These are phyloP conservation scores for Fusarium succisae DNA, from an alignment of 2,329 filamentous ascomycete genomes.

Conservation along the genomic window DNA sequence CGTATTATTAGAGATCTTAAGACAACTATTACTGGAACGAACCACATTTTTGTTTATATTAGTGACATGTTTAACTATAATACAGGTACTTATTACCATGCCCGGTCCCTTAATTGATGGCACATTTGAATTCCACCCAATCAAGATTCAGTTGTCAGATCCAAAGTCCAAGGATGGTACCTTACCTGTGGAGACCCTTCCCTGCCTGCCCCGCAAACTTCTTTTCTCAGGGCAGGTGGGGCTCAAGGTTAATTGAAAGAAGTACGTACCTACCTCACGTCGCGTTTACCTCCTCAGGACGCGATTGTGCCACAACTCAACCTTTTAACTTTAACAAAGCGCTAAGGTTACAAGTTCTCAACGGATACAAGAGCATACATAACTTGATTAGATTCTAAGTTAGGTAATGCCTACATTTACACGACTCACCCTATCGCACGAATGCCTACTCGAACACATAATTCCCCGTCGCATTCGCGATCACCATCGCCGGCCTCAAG, in stretches of 20 bases:
- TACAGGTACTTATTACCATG: neutral
- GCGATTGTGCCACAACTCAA: neutral
- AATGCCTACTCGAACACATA: constrained; percentile 43
- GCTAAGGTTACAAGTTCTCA: neutral
- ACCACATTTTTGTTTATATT: neutral
- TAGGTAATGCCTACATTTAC: neutral
- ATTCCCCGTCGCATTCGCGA: constrained; percentile 34
- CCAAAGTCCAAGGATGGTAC: neutral
- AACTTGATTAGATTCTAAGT: neutral
- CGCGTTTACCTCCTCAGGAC: neutral
- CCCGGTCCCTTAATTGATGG: neutral
- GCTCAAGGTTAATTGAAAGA: neutral
- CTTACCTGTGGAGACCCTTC: neutral
- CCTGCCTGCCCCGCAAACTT: neutral
- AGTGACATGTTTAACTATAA: neutral
- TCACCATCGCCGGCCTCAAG: constrained; percentile 34
- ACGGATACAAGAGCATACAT: neutral
- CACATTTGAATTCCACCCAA: neutral
- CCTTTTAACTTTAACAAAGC: neutral
- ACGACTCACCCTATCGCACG: neutral
- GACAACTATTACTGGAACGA: neutral
- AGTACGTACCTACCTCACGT: constrained; percentile 16
- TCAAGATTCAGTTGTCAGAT: neutral
- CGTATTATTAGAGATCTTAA: constrained; percentile 15
- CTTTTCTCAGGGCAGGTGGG: neutral